These are phyloP conservation scores for Phytopythium helicoides DNA, from an alignment of 352 stramenopile genomes.

Conservation along the genomic window DNA sequence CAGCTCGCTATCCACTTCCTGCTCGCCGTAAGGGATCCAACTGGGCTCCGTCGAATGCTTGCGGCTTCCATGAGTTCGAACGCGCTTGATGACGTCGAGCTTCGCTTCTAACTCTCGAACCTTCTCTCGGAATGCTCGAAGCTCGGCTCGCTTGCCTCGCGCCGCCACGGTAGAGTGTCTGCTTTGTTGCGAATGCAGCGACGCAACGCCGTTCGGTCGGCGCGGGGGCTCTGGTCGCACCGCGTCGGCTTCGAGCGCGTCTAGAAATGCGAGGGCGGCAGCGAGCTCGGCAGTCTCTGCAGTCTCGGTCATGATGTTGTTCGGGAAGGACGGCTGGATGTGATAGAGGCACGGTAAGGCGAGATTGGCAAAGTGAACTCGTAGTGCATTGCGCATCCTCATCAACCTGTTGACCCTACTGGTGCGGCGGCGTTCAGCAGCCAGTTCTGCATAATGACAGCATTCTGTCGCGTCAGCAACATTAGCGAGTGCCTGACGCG, in stretches of 20 bases:
- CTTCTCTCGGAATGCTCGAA: too few relatives aligned
- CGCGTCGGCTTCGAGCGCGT: not conserved
- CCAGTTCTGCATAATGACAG: conserved; percentile 4
- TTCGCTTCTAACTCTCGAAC: too few relatives aligned
- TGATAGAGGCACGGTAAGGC: too few relatives aligned
- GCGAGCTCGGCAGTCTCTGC: not conserved
- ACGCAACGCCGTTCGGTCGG: too few relatives aligned
- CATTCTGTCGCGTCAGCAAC: not conserved
- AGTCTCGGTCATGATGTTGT: too few relatives aligned
- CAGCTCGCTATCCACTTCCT: not conserved
- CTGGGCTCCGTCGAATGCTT: conserved; percentile 1
- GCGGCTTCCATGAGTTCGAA: not conserved
- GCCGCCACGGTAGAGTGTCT: not conserved
- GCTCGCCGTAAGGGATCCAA: not conserved
- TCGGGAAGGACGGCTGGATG: too few relatives aligned
- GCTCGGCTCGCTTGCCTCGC: not conserved
- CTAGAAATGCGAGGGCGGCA: conserved; percentile 3
- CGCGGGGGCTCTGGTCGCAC: not conserved
- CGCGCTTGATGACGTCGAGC: too few relatives aligned
- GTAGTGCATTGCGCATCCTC: too few relatives aligned
- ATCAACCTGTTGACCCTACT: too few relatives aligned
- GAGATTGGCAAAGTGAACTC: too few relatives aligned
- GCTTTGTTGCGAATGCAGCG: too few relatives aligned
- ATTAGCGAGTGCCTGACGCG: not conserved
- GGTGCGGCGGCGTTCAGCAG: not conserved